Base-by-base conservation (phyloP, 352 stramenopile species). In the Globisporangium echinulatum region DNA sequence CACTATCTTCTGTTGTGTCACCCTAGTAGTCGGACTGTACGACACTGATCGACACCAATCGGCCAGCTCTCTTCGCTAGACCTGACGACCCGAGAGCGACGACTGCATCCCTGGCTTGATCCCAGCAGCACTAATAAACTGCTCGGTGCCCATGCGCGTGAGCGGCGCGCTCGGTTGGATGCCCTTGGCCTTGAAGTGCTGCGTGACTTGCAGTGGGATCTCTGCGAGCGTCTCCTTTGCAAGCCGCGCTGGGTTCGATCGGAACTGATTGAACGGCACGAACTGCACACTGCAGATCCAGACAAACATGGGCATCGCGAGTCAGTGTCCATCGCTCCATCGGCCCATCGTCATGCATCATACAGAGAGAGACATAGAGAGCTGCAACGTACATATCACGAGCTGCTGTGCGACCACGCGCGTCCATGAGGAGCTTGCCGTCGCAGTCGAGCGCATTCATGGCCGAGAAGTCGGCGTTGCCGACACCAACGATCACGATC, bases 401-500 rank as follows among this genome's bases (percentile, higher is more conserved):
- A 7, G 68, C 71, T 25, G 81, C 81, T 1, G 49, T 46, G 44
- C 68, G 68, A 38, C 72, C 36, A 49, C 76, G 61, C 15, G 73
- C 69, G 59, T 77, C 52, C 40, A 77, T 53, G n/a, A 90, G 64
- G 37, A 87, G 47, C 43, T 87, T 87, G 48, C 67, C 77, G 53
- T 90, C 81, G 7, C 69, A 67, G 54, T 88, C 77, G 46, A 88
- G 25, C 25, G 25, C 25, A 3, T 87, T 72, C 81, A 90, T 88
- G 6, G 81, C 75, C 1, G 67, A 77, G 33, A 90, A 90, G 50
- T 87, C 73, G 2, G 81, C 79, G 33, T 91, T 85, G 15, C 85
- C 85, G 37, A 95, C 85, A 14, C 81, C 83, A 5, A 91, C 81
- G 61, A 94, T 90, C 46, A 94, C 77, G 52, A 94, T 90, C 33